These are phyloP conservation scores for Botrytis fragariae DNA, from an alignment of 2,329 filamentous ascomycete species.

Conservation along the genomic window DNA sequence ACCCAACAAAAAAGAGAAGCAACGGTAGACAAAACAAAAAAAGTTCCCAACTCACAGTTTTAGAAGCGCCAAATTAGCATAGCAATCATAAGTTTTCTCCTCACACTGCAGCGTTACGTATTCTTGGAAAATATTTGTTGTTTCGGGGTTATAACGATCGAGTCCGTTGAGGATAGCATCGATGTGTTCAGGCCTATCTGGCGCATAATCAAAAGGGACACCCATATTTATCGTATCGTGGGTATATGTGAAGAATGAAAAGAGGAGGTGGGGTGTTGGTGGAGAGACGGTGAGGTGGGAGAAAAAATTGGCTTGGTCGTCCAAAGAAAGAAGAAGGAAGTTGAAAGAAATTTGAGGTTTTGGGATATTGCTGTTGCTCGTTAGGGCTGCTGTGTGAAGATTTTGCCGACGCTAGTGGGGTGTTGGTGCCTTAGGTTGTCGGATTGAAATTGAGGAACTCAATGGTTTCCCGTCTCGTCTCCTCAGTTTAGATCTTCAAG, in stretches of 20 bases:
- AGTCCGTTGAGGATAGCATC: constrained; percentile 93
- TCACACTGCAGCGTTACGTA: constrained; percentile 96
- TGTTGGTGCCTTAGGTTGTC: not conserved
- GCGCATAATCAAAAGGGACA: constrained; percentile 74
- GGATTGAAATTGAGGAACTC: not conserved
- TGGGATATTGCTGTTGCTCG: constrained; percentile 9
- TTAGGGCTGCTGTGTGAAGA: constrained; percentile 20
- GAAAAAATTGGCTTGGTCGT: constrained; percentile 16
- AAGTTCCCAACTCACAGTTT: constrained; percentile 79
- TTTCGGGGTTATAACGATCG: constrained; percentile 98
- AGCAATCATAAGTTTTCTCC: constrained; percentile 89
- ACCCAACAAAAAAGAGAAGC: not conserved
- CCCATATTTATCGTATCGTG: constrained; percentile 32
- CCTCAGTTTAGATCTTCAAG: not conserved
- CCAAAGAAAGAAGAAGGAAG: constrained; percentile 14
- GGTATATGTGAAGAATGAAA: not conserved
- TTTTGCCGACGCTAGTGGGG: constrained; percentile 21
- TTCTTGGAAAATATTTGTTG: constrained; percentile 86
- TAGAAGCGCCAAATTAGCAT: constrained; percentile 91
- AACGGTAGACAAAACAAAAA: constrained; percentile 15
- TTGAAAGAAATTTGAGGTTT: constrained; percentile 20
- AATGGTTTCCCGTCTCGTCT: not conserved
- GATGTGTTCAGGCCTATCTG: constrained; percentile 89
- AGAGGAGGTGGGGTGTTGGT: not conserved
- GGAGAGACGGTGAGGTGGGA: constrained; percentile 13